Conservation (phyloP, 768 basidiomycete genomes). For the Phallus indusiatus region DNA sequence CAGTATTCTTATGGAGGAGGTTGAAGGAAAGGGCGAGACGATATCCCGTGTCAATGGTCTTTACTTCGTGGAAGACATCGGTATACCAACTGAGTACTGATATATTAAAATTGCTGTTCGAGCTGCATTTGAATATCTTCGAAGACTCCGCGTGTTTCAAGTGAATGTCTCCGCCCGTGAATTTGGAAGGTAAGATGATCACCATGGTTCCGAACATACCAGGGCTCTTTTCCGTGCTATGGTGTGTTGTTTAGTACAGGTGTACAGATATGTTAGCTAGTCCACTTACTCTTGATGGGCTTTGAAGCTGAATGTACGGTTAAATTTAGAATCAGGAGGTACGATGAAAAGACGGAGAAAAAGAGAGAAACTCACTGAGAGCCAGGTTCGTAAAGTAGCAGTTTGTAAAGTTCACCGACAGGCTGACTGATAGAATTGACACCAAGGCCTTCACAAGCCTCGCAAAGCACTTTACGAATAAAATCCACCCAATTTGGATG, state of each 20-base stretch:
- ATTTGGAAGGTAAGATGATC: conserved; percentile 10
- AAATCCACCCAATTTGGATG: no score
- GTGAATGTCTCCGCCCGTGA: conserved; percentile 9
- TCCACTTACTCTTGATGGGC: no score
- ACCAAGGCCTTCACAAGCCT: no score
- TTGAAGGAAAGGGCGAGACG: conserved; percentile 14
- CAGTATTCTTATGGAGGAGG: conserved; percentile 5
- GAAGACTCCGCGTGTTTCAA: conserved; percentile 1
- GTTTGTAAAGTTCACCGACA: no score
- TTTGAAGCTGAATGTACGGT: no score
- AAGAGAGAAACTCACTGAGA: no score
- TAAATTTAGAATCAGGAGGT: no score
- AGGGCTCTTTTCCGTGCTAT: conserved; percentile 10
- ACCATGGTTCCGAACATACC: conserved; percentile 12
- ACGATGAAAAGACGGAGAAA: no score
- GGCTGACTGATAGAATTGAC: no score
- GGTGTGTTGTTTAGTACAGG: not conserved
- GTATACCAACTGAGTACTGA: conserved; percentile 14
- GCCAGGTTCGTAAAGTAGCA: no score
- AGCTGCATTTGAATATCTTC: not conserved
- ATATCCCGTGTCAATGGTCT: conserved; percentile 11
- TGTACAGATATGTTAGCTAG: not conserved
- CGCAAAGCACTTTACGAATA: no score
- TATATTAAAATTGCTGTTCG: not conserved
- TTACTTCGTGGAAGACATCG: conserved; percentile 12